Evolutionary conservation across 2,329 filamentous ascomycete genomes (phyloP).

Genomic region (Corinectria fuckeliana): DNA sequence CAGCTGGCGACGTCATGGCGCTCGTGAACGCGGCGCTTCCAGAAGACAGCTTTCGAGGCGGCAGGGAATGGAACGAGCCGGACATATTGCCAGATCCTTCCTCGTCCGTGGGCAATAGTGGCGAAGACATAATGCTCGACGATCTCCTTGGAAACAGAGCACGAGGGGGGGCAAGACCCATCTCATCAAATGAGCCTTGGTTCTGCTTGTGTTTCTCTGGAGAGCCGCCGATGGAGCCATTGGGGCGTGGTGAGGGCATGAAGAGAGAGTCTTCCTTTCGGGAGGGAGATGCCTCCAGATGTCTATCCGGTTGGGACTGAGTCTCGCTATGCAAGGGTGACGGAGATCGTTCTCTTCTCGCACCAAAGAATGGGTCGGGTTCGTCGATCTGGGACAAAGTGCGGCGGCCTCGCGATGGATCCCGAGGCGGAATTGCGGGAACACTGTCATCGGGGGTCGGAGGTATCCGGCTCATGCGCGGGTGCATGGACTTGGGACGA

Average conservation of each 20-base stretch:
- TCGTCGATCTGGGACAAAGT: conserved; percentile 48
- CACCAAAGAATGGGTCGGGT: conserved; percentile 55
- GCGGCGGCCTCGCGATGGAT: conserved; percentile 51
- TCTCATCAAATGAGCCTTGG: conserved; percentile 57
- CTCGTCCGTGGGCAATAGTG: conserved; percentile 72
- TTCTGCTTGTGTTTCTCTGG: conserved; percentile 54
- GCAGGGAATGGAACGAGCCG: conserved; percentile 66
- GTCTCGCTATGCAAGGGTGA: conserved; percentile 54
- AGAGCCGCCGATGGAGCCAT: conserved; percentile 46
- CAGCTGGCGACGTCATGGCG: conserved; percentile 61
- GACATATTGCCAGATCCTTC: conserved; percentile 64
- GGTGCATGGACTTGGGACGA: conserved; percentile 77
- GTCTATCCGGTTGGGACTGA: conserved; percentile 39
- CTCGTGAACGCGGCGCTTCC: conserved; percentile 62
- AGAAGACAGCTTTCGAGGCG: conserved; percentile 78
- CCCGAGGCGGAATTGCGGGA: conserved; percentile 53
- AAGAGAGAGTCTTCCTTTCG: conserved; percentile 45
- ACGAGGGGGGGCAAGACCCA: conserved; percentile 58
- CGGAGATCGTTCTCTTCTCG: conserved; percentile 65
- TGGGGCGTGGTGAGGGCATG: conserved; percentile 44
- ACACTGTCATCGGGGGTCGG: conserved; percentile 56
- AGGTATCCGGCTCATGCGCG: conserved; percentile 71
- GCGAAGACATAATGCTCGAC: conserved; percentile 68
- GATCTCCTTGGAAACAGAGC: conserved; percentile 58
- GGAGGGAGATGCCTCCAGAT: conserved; percentile 39